Evolutionary conservation across 495 filamentous ascomycete genomes (phyloP).

Genomic region (Parachaetomium inaequale): DNA sequence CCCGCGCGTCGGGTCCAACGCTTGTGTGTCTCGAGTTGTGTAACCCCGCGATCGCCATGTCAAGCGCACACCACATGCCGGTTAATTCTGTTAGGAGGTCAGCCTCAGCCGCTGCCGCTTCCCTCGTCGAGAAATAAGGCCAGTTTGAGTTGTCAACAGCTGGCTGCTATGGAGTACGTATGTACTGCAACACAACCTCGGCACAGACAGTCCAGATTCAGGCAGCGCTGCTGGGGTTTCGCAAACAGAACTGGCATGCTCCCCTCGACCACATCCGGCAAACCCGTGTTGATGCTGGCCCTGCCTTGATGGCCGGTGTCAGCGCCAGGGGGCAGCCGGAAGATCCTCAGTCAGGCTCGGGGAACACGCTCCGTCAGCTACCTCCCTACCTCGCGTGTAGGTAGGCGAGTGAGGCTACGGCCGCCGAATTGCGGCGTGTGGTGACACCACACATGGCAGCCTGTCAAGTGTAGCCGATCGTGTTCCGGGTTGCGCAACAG

Average conservation of each 20-base stretch:
- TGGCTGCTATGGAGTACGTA: neutral
- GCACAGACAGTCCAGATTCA: conserved; percentile 6
- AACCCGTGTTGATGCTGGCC: no score
- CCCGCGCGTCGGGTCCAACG: conserved; percentile 2
- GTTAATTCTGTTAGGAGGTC: neutral
- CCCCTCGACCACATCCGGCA: no score
- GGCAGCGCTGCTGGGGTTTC: conserved; percentile 12
- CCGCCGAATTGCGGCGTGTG: neutral
- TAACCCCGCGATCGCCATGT: conserved; percentile 1
- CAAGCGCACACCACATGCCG: neutral
- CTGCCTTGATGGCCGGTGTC: neutral
- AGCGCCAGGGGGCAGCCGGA: neutral
- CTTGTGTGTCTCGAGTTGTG: conserved; percentile 2
- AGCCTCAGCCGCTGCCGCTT: neutral
- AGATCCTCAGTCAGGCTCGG: neutral
- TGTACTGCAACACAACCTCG: neutral
- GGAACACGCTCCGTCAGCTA: neutral
- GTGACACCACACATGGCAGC: conserved; percentile 12
- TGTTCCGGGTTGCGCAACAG: conserved; percentile 11
- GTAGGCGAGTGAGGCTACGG: neutral
- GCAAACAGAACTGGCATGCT: neutral
- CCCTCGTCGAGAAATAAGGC: neutral
- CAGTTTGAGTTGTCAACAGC: neutral
- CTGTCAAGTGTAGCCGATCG: conserved; percentile 7
- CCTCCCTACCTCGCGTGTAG: neutral